phyloP scores from a whole-genome alignment of 345 rosid genomes.

The Diplotaxis tenuifolia region DNA sequence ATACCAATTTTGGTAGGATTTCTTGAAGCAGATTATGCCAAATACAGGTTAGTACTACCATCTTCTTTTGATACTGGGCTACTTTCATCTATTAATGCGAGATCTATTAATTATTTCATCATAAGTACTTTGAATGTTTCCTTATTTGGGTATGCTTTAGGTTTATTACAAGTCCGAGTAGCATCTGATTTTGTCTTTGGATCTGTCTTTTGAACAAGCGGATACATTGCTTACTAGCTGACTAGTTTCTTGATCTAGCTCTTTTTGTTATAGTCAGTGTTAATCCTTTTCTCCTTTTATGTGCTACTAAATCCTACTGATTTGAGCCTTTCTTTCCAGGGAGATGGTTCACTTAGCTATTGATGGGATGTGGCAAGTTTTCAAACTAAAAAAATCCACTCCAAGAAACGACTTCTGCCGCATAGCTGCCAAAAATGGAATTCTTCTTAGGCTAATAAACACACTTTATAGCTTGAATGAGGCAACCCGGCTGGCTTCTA shows the following conservation, averaged over 20 bases:
- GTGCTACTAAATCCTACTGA: slow-evolving; percentile 30
- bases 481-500: slow-evolving; percentile 81
- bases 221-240: no score
- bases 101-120: neutral
- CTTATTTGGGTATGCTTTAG: neutral
- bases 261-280: neutral
- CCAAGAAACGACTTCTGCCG: slow-evolving; percentile 94
- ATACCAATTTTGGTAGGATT: slow-evolving; percentile 94
- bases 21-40: slow-evolving; percentile 95
- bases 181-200: slow-evolving; percentile 1
- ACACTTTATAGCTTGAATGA: slow-evolving; percentile 97
- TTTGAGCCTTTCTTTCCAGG: slow-evolving; percentile 54
- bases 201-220: no score
- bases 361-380: slow-evolving; percentile 99
- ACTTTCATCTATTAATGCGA: neutral
- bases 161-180: slow-evolving; percentile 10
- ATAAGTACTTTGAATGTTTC: neutral
- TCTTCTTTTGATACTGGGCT: slow-evolving; percentile 17
- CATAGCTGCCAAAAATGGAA: slow-evolving; percentile 93
- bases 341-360: slow-evolving; percentile 99
- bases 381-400: slow-evolving; percentile 93
- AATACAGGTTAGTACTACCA: slow-evolving; percentile 62
- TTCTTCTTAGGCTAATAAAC: slow-evolving; percentile 79
- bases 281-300: neutral
- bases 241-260: no score